Percentiles rank a stretch among this genome's conserved stretches.
Conservation (phyloP, 2,329 filamentous ascomycete genomes). For the Kalaharituber pfeilii region DNA sequence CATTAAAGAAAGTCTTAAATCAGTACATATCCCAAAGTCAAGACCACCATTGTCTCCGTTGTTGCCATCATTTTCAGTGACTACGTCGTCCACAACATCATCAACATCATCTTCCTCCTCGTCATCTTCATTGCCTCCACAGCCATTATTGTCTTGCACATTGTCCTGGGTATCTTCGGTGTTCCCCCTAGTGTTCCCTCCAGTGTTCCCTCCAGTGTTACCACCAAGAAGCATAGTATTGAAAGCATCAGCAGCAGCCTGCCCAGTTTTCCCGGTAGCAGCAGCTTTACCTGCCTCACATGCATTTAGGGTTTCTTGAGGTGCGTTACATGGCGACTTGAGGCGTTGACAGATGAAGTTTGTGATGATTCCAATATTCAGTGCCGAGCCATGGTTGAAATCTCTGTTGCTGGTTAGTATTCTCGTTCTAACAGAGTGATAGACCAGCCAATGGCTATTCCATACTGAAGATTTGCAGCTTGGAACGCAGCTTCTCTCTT, state of each 20-base stretch:
- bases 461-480: slow-evolving; percentile 1
- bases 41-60: slow-evolving; percentile 22
- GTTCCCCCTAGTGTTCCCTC: neutral
- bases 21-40: slow-evolving; percentile 34
- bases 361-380: slow-evolving; percentile 33
- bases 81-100: neutral
- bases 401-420: slow-evolving; percentile 26
- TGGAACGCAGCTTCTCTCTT: slow-evolving; percentile 23
- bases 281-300: slow-evolving; percentile 23
- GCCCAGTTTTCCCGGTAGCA: slow-evolving; percentile 21
- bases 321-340: slow-evolving; percentile 25
- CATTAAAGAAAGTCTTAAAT: neutral
- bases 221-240: slow-evolving; percentile 22
- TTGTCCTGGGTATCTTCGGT: neutral
- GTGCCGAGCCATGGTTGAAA: slow-evolving; percentile 38
- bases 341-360: slow-evolving; percentile 34
- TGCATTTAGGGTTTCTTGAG: slow-evolving; percentile 20
- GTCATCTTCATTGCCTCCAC: neutral
- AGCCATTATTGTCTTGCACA: neutral
- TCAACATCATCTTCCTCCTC: neutral
- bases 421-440: slow-evolving; percentile 30
- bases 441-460: too few relatives aligned
- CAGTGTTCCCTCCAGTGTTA: neutral
- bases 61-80: slow-evolving; percentile 12
- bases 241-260: slow-evolving; percentile 26